phyloP scores from a whole-genome alignment of 2,329 filamentous ascomycete genomes.

The Colletotrichum tofieldiae region DNA sequence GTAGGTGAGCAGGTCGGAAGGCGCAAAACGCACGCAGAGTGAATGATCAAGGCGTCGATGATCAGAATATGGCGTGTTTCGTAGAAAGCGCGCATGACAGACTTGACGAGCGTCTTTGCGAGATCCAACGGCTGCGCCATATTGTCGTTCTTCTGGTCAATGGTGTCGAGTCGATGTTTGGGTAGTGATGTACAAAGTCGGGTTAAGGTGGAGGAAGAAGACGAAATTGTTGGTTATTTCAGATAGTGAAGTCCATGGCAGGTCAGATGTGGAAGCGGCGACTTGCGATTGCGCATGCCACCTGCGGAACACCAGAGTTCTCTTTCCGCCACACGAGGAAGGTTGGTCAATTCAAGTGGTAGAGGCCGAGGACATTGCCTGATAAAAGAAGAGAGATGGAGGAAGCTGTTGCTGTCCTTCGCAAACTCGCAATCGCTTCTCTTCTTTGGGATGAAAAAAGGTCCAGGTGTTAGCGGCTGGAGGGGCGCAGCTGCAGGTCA shows the following conservation, averaged over 20 bases:
- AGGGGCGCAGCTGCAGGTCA: background rate
- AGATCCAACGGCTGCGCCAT: slow-evolving; percentile 61
- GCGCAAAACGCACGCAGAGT: slow-evolving; percentile 75
- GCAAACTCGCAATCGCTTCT: background rate
- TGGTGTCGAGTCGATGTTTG: too few species aligned
- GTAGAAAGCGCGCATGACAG: slow-evolving; percentile 89
- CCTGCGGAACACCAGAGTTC: background rate
- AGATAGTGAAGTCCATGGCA: slow-evolving; percentile 19
- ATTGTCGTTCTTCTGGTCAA: slow-evolving; percentile 16
- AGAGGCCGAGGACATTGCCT: background rate
- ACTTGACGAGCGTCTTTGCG: slow-evolving; percentile 86
- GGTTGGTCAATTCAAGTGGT: background rate
- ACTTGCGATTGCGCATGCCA: slow-evolving; percentile 10
- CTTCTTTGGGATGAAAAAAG: background rate
- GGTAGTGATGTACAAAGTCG: background rate
- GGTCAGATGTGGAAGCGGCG: background rate
- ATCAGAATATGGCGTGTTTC: slow-evolving; percentile 87
- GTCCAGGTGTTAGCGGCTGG: background rate
- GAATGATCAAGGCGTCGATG: slow-evolving; percentile 87
- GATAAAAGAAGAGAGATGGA: background rate
- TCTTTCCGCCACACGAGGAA: background rate
- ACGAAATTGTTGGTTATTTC: slow-evolving; percentile 7
- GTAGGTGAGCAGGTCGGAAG: background rate
- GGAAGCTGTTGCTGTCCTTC: background rate
- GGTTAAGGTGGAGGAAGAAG: background rate